Percentiles rank a stretch among this genome's conserved stretches.
Evolutionary conservation across 2,329 filamentous ascomycete species (phyloP).

Genomic region (Pseudopithomyces maydicus): DNA sequence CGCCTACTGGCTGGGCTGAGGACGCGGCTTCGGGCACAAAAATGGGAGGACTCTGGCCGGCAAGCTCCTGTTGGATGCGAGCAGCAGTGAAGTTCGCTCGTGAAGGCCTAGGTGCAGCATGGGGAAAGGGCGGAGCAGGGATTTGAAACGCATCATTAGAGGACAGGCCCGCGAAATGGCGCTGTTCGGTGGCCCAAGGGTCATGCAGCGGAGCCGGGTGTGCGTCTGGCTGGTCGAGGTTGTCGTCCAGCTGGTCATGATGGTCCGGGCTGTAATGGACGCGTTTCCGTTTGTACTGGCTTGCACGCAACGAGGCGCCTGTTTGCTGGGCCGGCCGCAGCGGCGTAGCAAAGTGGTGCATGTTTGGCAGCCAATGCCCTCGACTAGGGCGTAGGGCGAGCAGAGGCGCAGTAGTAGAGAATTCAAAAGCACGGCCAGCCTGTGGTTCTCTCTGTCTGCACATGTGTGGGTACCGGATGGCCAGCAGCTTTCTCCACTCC

Average conservation of each 20-base stretch:
- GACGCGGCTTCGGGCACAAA: constrained; percentile 33
- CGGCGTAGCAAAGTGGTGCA: constrained; percentile 42
- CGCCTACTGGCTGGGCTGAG: constrained; percentile 13
- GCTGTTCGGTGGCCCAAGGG: constrained; percentile 31
- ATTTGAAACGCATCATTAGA: constrained; percentile 44
- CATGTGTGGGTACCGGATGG: background rate
- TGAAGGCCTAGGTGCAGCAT: constrained; percentile 38
- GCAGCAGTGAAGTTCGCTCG: constrained; percentile 20
- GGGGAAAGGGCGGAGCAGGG: constrained; percentile 52
- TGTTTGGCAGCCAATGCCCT: constrained; percentile 13
- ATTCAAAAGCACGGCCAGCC: background rate
- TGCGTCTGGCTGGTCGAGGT: constrained; percentile 15
- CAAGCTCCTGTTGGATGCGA: constrained; percentile 47
- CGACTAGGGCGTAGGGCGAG: background rate
- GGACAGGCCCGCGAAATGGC: constrained; percentile 48
- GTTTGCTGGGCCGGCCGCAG: constrained; percentile 32
- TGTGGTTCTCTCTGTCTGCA: background rate
- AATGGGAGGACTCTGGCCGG: constrained; percentile 48
- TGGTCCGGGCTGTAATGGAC: constrained; percentile 23
- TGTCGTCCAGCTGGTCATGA: constrained; percentile 14
- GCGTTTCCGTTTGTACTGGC: constrained; percentile 34
- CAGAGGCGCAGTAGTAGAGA: constrained; percentile 3
- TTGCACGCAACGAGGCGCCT: constrained; percentile 39
- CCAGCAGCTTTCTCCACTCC: background rate
- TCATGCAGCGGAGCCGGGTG: constrained; percentile 25